phyloP scores from a whole-genome alignment of 2,329 filamentous ascomycete species.

The Verticillium nubilum region DNA sequence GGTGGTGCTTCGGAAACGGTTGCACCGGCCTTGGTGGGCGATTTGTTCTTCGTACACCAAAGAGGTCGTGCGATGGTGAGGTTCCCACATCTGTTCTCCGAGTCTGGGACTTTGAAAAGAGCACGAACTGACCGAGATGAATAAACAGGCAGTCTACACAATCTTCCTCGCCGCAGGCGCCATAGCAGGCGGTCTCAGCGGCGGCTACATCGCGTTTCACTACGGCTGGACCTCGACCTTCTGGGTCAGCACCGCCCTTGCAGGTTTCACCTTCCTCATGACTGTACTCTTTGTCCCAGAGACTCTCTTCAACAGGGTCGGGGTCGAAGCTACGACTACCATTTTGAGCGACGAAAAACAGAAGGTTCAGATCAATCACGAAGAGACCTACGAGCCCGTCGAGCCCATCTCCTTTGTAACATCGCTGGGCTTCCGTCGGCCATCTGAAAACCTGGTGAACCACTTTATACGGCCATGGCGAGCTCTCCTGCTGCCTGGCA shows the following conservation, averaged over 20 bases:
- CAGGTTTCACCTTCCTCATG: conserved; percentile 17
- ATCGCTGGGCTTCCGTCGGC: conserved; percentile 15
- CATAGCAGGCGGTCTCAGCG: conserved; percentile 24
- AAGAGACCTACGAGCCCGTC: not conserved
- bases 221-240: conserved; percentile 27
- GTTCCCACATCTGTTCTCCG: no score
- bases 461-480: conserved; percentile 21
- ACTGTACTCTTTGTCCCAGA: conserved; percentile 27
- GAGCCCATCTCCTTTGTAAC: conserved; percentile 1
- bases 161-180: conserved; percentile 24
- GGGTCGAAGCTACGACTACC: not conserved
- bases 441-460: conserved; percentile 11
- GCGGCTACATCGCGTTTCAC: conserved; percentile 26
- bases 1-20: conserved; percentile 28
- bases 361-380: not conserved
- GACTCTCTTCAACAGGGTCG: conserved; percentile 20
- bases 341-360: conserved; percentile 5
- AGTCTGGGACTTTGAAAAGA: not conserved
- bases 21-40: conserved; percentile 24
- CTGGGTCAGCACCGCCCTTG: conserved; percentile 22
- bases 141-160: conserved; percentile 22
- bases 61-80: conserved; percentile 25
- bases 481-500: conserved; percentile 23
- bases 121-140: not conserved
- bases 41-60: conserved; percentile 29